Base-by-base conservation (phyloP, 371 early-diverging fungal species). In the Circinella minor region DNA sequence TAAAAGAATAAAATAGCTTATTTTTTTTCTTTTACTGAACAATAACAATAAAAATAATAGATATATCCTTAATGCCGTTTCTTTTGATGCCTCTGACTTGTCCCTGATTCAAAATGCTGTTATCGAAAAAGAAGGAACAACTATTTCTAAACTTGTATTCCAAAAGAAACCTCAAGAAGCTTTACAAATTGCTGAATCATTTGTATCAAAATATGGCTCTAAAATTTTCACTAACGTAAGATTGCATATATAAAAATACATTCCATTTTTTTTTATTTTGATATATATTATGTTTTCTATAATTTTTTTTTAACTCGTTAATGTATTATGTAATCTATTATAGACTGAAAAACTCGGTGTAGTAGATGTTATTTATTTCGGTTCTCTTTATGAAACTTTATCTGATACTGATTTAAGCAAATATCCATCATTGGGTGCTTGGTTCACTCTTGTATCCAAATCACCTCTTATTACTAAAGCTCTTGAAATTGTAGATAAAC, bases 91-190 rank as follows among this genome's bases (percentile, higher is more conserved):
- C 48, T 74, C 77, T 3, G 66, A 65, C 15, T 37, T 60, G 13
- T 59, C 72, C 39, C 62, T 78, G 20, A 66, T 74, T 51, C 77
- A 73, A 63, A 75, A 70, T 43, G 57, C 69, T 39, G 75, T 74
- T 37, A 71, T 82, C 48, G 83, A 82, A 74, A 78, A 80, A 63
- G 83, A 82, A 71, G 77, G 73, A 57, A 63, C 60, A 7, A 51
- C 64, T 47, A 61, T 82, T n/a, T 72, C 76, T 34, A 71, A 72
- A 46, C 67, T 80, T 49, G 57, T 80, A 54, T 59, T 71, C 36
- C 80, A 82, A 69, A 80, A 78, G 71, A 79, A 77, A 72, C 67
- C 72, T 11, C 71, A 70, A n/a, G 74, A 78, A 60, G 77, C 80
- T 54, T 72, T 78, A 46, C 55, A 69, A 49, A 65, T 66, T 37